phyloP scores from a whole-genome alignment of 768 basidiomycete genomes.

The Asterophora lycoperdoides region DNA sequence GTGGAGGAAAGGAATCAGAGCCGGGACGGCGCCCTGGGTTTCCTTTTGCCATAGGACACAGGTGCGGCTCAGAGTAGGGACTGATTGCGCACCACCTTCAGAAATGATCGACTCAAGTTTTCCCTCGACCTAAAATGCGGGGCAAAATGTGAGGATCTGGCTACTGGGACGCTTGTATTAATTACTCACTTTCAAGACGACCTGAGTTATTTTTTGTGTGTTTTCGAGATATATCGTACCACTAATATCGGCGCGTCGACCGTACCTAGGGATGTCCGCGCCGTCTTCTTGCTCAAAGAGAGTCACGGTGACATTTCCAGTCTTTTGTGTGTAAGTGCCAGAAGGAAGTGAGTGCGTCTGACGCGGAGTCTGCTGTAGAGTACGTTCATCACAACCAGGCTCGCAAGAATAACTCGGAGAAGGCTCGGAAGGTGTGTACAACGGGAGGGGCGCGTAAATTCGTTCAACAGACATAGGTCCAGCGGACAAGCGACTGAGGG shows the following conservation, averaged over 20 bases:
- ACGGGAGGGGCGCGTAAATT: slow-evolving; percentile 31
- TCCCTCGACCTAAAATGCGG: slow-evolving; percentile 34
- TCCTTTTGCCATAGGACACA: slow-evolving; percentile 32
- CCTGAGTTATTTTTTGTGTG: slow-evolving; percentile 33
- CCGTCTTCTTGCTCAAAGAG: slow-evolving; percentile 44
- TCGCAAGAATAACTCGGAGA: slow-evolving; percentile 57
- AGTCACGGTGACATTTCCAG: slow-evolving; percentile 37
- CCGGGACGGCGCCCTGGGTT: slow-evolving; percentile 19
- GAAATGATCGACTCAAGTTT: slow-evolving; percentile 36
- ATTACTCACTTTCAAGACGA: slow-evolving; percentile 41
- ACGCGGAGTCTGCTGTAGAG: slow-evolving; percentile 46
- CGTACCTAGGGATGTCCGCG: slow-evolving; percentile 38
- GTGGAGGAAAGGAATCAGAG: slow-evolving; percentile 39
- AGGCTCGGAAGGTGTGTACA: slow-evolving; percentile 50
- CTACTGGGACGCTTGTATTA: not conserved
- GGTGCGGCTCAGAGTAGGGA: slow-evolving; percentile 27
- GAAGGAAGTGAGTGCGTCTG: slow-evolving; percentile 25
- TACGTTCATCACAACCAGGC: slow-evolving; percentile 47
- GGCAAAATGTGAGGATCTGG: not conserved
- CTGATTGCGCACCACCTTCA: slow-evolving; percentile 34
- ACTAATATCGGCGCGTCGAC: slow-evolving; percentile 35
- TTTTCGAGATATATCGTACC: slow-evolving; percentile 43
- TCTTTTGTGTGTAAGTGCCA: slow-evolving; percentile 37
- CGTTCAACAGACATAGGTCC: not conserved
- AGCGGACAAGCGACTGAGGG: not conserved